Percentiles rank a stretch among this genome's conserved stretches.
Conservation (phyloP, 352 stramenopile species). For the Phytophthora tubulina region DNA sequence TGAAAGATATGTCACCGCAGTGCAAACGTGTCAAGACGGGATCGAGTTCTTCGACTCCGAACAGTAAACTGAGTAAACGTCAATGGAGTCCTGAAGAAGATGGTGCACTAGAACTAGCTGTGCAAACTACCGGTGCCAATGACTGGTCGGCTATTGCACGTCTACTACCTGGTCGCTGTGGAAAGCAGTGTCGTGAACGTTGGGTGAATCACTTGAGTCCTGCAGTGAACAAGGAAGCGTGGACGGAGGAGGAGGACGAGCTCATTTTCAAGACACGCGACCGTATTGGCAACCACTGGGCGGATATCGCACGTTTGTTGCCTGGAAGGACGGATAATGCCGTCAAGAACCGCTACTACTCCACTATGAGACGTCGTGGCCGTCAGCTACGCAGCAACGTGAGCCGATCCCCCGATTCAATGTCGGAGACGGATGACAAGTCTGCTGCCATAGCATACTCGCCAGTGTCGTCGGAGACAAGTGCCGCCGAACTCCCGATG, state of each 20-base stretch:
- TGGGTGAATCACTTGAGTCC: constrained; percentile 98
- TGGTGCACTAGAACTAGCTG: constrained; percentile 57
- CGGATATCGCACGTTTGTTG: constrained; percentile 96
- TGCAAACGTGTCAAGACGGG: constrained; percentile 66
- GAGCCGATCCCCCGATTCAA: constrained; percentile 25
- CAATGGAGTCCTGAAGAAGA: constrained; percentile 76
- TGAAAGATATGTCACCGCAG: constrained; percentile 61
- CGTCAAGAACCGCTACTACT: constrained; percentile 97
- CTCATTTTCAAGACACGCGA: constrained; percentile 83
- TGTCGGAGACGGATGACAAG: constrained; percentile 42
- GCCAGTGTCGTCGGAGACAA: constrained; percentile 36
- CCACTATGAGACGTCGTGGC: constrained; percentile 74
- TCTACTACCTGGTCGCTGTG: constrained; percentile 93
- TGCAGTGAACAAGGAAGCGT: constrained; percentile 95
- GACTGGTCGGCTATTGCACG: constrained; percentile 95
- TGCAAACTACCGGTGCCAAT: constrained; percentile 65
- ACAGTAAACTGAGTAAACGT: constrained; percentile 69
- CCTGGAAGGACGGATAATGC: constrained; percentile 96
- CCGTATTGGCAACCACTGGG: constrained; percentile 96
- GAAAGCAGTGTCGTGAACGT: constrained; percentile 97
- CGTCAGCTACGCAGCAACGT: constrained; percentile 59
- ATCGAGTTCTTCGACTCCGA: constrained; percentile 22
- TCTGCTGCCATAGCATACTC: constrained; percentile 20
- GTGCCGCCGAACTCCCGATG: constrained; percentile 19
- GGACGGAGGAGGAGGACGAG: constrained; percentile 93